A percentile compares a stretch with the other conserved stretches of the same genome.
Evolutionary conservation across 805 yeast species (phyloP).

Genomic region (Lipomyces starkeyi): DNA sequence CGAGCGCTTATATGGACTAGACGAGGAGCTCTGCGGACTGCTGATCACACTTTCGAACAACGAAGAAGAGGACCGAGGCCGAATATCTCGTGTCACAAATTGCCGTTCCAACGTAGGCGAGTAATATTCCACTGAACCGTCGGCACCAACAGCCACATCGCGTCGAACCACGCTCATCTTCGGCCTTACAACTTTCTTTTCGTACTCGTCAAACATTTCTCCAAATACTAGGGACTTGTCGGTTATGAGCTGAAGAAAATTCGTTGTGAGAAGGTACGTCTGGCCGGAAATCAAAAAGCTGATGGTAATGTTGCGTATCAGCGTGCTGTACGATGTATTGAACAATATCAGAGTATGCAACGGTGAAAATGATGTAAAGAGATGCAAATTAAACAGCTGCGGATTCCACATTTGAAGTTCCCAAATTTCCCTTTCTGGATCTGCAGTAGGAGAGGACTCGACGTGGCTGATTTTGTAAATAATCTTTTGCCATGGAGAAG

Average conservation of each 20-base stretch:
- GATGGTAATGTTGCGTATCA: conserved; percentile 42
- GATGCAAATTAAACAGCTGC: conserved; percentile 57
- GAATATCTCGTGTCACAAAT: conserved; percentile 38
- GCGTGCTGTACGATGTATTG: conserved; percentile 47
- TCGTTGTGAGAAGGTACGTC: conserved; percentile 50
- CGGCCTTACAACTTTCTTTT: conserved; percentile 67
- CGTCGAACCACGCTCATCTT: conserved; percentile 56
- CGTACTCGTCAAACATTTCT: conserved; percentile 68
- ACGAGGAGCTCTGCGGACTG: background rate
- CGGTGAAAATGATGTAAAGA: conserved; percentile 67
- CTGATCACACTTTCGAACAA: background rate
- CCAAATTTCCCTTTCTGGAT: conserved; percentile 49
- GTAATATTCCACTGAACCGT: conserved; percentile 41
- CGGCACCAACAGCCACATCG: conserved; percentile 59
- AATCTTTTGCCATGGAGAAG: background rate
- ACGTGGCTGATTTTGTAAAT: background rate
- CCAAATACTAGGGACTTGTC: conserved; percentile 66
- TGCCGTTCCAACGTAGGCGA: conserved; percentile 41
- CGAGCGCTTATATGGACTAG: background rate
- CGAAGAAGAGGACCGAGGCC: conserved; percentile 14
- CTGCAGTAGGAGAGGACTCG: background rate
- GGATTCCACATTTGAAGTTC: conserved; percentile 72
- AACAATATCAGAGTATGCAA: conserved; percentile 54
- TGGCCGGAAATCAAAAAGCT: conserved; percentile 49
- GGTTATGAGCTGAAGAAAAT: conserved; percentile 55